Conservation (phyloP, 257 asterid genomes). For the Nicotiana knightiana region DNA sequence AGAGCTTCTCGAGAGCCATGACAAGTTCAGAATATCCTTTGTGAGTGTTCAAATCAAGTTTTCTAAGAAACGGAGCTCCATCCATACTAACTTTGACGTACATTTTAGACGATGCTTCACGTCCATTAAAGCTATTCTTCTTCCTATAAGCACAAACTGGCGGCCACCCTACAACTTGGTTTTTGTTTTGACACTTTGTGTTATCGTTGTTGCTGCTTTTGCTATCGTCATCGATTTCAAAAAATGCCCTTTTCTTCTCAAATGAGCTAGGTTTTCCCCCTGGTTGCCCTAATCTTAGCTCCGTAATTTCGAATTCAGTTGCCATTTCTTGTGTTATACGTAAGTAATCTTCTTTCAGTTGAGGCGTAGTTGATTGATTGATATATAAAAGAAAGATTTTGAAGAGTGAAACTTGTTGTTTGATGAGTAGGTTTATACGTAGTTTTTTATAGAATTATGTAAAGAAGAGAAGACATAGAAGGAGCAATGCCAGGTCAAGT, state of each 20-base stretch:
- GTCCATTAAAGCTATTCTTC: conserved; percentile 30
- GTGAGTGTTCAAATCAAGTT: conserved; percentile 47
- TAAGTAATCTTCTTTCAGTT: background rate
- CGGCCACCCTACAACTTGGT: conserved; percentile 78
- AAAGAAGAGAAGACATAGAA: background rate
- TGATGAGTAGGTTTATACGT: background rate
- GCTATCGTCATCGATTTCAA: conserved; percentile 11
- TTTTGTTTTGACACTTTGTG: conserved; percentile 7
- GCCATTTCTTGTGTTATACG: conserved; percentile 21
- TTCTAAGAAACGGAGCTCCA: conserved; percentile 76
- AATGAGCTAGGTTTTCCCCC: conserved; percentile 22
- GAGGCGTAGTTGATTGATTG: background rate
- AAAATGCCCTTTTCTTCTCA: conserved; percentile 46
- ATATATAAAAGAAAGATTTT: background rate
- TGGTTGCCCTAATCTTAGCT: conserved; percentile 78
- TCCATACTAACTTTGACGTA: conserved; percentile 84
- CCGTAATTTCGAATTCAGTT: conserved; percentile 57
- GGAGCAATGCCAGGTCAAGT: conserved; percentile 36
- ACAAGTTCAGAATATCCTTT: conserved; percentile 47
- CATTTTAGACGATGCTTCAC: conserved; percentile 14
- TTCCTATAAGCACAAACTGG: conserved; percentile 59
- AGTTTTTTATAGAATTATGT: background rate
- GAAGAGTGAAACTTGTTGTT: background rate
- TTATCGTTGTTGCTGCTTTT: conserved; percentile 4
- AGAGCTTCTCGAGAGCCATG: conserved; percentile 52